phyloP scores from a whole-genome alignment of 768 basidiomycete species.

The Pisolithus orientalis region DNA sequence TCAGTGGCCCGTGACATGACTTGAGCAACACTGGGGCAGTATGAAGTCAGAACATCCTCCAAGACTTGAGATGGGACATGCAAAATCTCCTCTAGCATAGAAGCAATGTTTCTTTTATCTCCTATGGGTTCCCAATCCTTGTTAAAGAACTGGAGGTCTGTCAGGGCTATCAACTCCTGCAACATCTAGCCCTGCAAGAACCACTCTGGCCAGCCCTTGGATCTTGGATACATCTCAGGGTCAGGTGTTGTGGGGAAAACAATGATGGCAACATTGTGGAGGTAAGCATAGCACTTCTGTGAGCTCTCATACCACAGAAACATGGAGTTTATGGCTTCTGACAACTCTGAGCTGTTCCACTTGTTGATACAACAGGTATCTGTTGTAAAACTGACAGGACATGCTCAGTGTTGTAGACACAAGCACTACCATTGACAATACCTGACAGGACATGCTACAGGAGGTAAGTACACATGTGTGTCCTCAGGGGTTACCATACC shows the following conservation, averaged over 20 bases:
- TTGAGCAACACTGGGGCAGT: constrained; percentile 1
- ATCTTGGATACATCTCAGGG: background rate
- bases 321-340: too few species aligned
- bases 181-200: constrained; percentile 11
- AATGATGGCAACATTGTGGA: too few species aligned
- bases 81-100: background rate
- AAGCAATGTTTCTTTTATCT: background rate
- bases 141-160: constrained; percentile 9
- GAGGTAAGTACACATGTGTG: too few species aligned
- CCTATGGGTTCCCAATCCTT: constrained; percentile 5
- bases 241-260: background rate
- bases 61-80: constrained; percentile 1
- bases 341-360: too few species aligned
- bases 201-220: constrained; percentile 5
- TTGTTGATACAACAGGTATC: too few species aligned
- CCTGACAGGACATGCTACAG: too few species aligned
- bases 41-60: background rate
- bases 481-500: too few species aligned
- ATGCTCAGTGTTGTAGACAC: too few species aligned
- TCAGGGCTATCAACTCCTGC: constrained; percentile 11
- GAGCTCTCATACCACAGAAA: too few species aligned
- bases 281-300: too few species aligned
- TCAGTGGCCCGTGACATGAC: constrained; percentile 12
- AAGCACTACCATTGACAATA: too few species aligned
- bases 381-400: too few species aligned